Conservation (phyloP, 116 monocot species). For the Cymodocea nodosa region DNA sequence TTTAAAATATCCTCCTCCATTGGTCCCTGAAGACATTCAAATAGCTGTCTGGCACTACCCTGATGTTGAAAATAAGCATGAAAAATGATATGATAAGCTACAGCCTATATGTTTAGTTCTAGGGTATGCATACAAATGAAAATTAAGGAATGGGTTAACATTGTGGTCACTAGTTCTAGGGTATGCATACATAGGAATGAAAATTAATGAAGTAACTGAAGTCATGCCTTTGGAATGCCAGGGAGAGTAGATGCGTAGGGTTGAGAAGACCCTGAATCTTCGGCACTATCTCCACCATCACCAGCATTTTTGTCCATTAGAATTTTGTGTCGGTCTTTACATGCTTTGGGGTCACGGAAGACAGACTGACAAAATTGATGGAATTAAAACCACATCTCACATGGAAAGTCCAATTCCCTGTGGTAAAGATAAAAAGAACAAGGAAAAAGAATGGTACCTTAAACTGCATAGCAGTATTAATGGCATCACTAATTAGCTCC, state of each 20-base stretch:
- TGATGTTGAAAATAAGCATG: slow-evolving; percentile 15
- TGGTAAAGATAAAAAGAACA: too few species aligned
- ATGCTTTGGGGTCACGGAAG: slow-evolving; percentile 75
- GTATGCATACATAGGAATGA: too few species aligned
- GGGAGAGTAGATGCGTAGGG: slow-evolving; percentile 84
- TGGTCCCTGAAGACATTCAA: slow-evolving; percentile 89
- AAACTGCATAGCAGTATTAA: slow-evolving; percentile 81
- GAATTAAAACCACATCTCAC: not conserved
- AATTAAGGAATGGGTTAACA: too few species aligned
- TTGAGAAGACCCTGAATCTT: slow-evolving; percentile 98
- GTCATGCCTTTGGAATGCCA: slow-evolving; percentile 91
- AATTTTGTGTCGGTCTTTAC: slow-evolving; percentile 86
- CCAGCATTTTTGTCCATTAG: slow-evolving; percentile 74
- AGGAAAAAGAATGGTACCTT: slow-evolving; percentile 31
- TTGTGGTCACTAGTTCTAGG: not conserved
- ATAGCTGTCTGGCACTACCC: slow-evolving; percentile 92
- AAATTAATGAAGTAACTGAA: not conserved
- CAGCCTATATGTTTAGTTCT: not conserved
- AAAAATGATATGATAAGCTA: not conserved
- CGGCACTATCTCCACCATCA: slow-evolving; percentile 99
- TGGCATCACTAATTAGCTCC: slow-evolving; percentile 97
- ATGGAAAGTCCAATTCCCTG: not conserved
- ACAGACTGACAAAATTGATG: slow-evolving; percentile 42
- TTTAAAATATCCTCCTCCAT: slow-evolving; percentile 90
- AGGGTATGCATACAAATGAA: too few species aligned